These are phyloP conservation scores for Metschnikowia shivogae DNA, from an alignment of 805 yeast species.

Conservation along the genomic window DNA sequence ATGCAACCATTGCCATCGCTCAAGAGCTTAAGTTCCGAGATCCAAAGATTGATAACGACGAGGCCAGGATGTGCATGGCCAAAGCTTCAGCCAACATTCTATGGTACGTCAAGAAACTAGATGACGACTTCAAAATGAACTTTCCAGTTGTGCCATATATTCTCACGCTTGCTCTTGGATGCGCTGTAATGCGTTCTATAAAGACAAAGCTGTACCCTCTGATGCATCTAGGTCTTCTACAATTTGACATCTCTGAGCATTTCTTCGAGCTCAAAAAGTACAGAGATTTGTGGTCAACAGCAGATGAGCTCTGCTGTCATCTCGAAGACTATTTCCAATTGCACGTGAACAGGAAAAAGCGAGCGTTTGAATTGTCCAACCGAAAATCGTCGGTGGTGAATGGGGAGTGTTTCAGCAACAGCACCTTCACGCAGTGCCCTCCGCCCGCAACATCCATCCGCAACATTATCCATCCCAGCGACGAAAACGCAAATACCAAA, in stretches of 20 bases:
- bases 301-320: conserved; percentile 25
- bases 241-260: conserved; percentile 19
- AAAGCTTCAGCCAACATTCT: conserved; percentile 26
- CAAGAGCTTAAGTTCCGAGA: conserved; percentile 28
- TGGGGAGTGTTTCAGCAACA: conserved; percentile 1
- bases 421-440: background rate
- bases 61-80: conserved; percentile 23
- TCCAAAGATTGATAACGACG: conserved; percentile 17
- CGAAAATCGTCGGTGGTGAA: background rate
- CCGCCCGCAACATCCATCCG: conserved; percentile 7
- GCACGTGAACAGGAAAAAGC: conserved; percentile 19
- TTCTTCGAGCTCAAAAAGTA: conserved; percentile 20
- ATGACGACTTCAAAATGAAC: conserved; percentile 19
- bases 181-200: background rate
- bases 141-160: conserved; percentile 24
- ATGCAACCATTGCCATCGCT: conserved; percentile 22
- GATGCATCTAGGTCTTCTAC: background rate
- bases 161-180: conserved; percentile 1
- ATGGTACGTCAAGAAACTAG: conserved; percentile 21
- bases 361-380: background rate
- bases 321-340: conserved; percentile 6
- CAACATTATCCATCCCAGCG: conserved; percentile 7
- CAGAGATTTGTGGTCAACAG: conserved; percentile 24
- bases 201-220: background rate
- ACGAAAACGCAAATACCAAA: background rate